Base-by-base conservation (phyloP, 2,329 filamentous ascomycete genomes). In the Stylonectria norvegica region DNA sequence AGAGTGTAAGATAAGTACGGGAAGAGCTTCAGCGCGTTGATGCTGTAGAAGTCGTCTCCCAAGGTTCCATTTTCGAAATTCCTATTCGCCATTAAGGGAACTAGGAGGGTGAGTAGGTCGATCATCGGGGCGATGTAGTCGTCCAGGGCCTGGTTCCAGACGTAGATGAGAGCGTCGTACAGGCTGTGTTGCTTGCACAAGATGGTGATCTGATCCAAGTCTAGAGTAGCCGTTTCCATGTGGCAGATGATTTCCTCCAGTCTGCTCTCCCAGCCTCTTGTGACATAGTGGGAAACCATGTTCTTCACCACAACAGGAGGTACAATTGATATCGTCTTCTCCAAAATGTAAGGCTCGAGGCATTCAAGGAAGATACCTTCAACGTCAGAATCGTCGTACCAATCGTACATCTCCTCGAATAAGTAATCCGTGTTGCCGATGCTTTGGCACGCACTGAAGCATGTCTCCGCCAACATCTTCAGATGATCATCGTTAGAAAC, bases 231-330 rank as follows among this genome's bases (percentile, higher is more conserved):
- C 2, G 91, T 95, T 55, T 95, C 85, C 67, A 98, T 84, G 49
- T 91, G 84, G 61, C 91, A 97, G 20, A 98, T 86, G 63, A 97
- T 85, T 64, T 97, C 91, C 66, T 98, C 94, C 6, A 98, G 72
- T 9, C 85, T 81, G 45, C 78, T 78, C 52, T 90, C 84, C 55
- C 85, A 80, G 33, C 86, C 87, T 45, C 81, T 84, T 27, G 73
- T 75, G 14, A 89, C 85, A 60, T 86, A 97, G 60, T 95, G 81
- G 8, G 77, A 77, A 22, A 97, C 86, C 60, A 97, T 73, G 36
- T 86, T 80, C 63, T 97, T 96, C 49, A 97, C 80, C 5, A 93
- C 83, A 4, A 79, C 78, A 1, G 93, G 89, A 5, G 93, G 93
- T 6, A 96, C 71, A 5, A 78, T 73, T 4, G 76, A 81, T 45